Evolutionary conservation across 768 basidiomycete genomes (phyloP), one percentile per base, ranked within the genome.

Genomic region (Rhodocollybia butyracea): DNA sequence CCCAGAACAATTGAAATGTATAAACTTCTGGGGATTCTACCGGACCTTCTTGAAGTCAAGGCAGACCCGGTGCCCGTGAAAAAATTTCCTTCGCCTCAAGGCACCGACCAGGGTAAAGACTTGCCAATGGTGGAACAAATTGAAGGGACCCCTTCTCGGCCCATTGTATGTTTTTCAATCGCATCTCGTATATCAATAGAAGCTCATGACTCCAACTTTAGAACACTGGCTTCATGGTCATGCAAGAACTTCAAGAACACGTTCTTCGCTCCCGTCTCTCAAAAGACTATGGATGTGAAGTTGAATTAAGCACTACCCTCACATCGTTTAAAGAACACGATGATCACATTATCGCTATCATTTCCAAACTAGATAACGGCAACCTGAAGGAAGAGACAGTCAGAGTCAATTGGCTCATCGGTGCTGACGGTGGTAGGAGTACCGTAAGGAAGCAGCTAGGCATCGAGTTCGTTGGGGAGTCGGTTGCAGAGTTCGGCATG

Each of bases 371-470:
- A 38, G 56, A 46, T 34, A 59, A 60, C 34, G 30, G 36, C n/a
- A 60, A 60, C 27, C 58, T 55, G 7, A 57, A 54, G 36, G 63
- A 62, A 19, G 77, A 79, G 59, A 56, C 61, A 11, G 46, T 63
- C 5, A 56, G 52, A 3, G 73, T 66, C 42, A 68, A 68, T 8
- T 79, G 70, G 65, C 64, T 79, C 53, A 65, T 80, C 51, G 78
- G 78, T 5, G 66, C 74, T 1, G 78, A 80, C 60, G 77, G 77
- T 5, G 77, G 75, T 1, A 70, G 68, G 30, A 72, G 76, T 32
- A 62, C 70, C 19, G 72, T 77, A n/a, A 65, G 78, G 54, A 77
- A 77, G 48, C 61, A 65, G 41, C 63, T 76, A 2, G 74, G 74
- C 6, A 56, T 78, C 6, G 59, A 66, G 2, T 79, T 80, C 41